Base-by-base conservation (phyloP, 2,329 filamentous ascomycete genomes). In the Westerdykella sp. region DNA sequence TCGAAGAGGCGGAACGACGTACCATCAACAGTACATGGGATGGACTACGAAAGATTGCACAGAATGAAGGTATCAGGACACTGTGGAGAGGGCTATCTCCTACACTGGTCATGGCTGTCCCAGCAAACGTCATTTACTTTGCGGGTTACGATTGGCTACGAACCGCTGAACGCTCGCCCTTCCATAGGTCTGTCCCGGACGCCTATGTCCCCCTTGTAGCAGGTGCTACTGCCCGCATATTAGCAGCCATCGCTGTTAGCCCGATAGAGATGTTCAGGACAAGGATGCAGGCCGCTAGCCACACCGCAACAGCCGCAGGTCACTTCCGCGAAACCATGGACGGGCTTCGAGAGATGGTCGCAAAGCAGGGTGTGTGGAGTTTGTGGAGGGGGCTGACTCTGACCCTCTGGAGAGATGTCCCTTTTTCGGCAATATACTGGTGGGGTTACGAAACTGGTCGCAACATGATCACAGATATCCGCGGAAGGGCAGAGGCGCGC, bases 391-490 rank as follows among this genome's bases (percentile, higher is more conserved):
- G 93, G 0, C 70, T 98, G 43, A 89, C 84, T 0, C 72, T 98
- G 56, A 97, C 91, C 0, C 77, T 98, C 45, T 98, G 93, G 93
- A 79, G 93, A 50, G 93, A 98, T 62, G 93, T 97, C 0, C 93
- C 93, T 0, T 98, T 98, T 60, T 97, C 91, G 1, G 93, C 86
- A 3, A 78, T 98, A 36, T 98, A 98, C 72, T 98, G 93, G 93
- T 94, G 86, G 82, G 91, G 93, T 11, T 98, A 98, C 64, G 93
- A 98, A 71, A 81, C 79, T 14, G 83, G 91, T 43, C 81, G 89
- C 41, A 80, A 82, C 18, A 71, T 72, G 41, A 69, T 97, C 44
- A 84, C 82, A 1, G 83, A 90, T 54, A 69, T 80, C 39, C 81
- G 89, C 37, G 68, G 71, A 43, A 51, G 79, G 76, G 61, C 70